A percentile compares a stretch with the other conserved stretches of the same genome.
Conservation (phyloP, 1,139 yeast species). For the Blastobotrys malaysiensis region DNA sequence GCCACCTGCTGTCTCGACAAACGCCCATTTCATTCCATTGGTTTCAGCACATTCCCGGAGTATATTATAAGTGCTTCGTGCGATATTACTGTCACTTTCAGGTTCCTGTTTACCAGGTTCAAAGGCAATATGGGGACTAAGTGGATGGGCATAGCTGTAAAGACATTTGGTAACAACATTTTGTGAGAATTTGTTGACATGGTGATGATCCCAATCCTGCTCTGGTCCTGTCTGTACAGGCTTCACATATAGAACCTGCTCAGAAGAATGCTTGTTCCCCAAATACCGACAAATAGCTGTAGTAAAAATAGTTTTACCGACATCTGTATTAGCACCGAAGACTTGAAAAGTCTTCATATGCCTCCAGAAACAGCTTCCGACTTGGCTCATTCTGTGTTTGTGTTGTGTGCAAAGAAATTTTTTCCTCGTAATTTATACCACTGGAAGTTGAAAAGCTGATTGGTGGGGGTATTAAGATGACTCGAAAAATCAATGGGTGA, state of each 20-base stretch:
- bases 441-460: background rate
- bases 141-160: slow-evolving; percentile 22
- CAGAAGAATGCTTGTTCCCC: slow-evolving; percentile 4
- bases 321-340: slow-evolving; percentile 42
- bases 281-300: slow-evolving; percentile 20
- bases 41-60: background rate
- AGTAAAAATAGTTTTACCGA: slow-evolving; percentile 28
- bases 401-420: background rate
- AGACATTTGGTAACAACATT: slow-evolving; percentile 16
- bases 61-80: background rate
- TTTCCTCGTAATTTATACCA: background rate
- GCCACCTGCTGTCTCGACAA: slow-evolving; percentile 30
- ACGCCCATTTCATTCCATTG: slow-evolving; percentile 13
- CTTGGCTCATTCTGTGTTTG: slow-evolving; percentile 4
- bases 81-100: background rate
- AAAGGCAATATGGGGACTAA: slow-evolving; percentile 25
- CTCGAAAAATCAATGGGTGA: background rate
- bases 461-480: background rate
- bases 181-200: slow-evolving; percentile 9
- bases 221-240: slow-evolving; percentile 27
- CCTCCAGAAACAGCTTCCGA: slow-evolving; percentile 14
- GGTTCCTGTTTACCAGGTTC: slow-evolving; percentile 2
- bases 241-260: slow-evolving; percentile 21
- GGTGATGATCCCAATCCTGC: slow-evolving; percentile 20
- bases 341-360: slow-evolving; percentile 16